Evolutionary conservation across 176 grass and related monocot genomes (phyloP).

Genomic region (Lolium multiflorum): DNA sequence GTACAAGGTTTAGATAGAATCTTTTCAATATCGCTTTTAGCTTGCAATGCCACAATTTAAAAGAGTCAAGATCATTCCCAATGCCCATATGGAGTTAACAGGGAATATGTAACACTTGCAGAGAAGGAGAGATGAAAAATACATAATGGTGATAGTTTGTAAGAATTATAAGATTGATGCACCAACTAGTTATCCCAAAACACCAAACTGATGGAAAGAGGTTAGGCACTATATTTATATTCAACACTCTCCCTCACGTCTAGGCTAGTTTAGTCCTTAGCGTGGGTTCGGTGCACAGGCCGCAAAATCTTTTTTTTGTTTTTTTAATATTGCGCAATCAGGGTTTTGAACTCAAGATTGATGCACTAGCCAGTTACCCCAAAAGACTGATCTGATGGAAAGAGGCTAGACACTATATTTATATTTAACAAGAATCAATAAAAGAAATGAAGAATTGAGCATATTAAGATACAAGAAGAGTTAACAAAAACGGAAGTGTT

Average conservation of each 20-base stretch:
- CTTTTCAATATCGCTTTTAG: conserved; percentile 56
- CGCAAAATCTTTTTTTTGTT: no score
- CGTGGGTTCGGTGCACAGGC: no score
- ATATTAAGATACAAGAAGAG: not conserved
- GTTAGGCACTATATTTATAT: no score
- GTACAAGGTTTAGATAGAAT: conserved; percentile 30
- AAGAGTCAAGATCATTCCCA: not conserved
- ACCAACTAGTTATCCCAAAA: no score
- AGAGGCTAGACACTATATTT: no score
- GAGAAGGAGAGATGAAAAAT: not conserved
- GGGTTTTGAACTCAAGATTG: no score
- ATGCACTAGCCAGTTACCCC: no score
- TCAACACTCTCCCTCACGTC: no score
- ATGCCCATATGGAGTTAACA: not conserved
- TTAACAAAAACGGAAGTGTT: not conserved
- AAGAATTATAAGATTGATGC: not conserved
- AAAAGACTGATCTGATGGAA: no score
- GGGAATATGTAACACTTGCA: not conserved
- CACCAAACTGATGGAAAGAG: no score
- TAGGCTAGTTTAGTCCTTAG: no score
- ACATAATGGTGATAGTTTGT: not conserved
- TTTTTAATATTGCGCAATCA: no score
- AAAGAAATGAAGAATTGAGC: not conserved
- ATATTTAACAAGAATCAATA: not conserved
- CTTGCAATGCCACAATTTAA: conserved; percentile 40